Conservation (phyloP, 257 asterid genomes). For the Solanum arcanum region DNA sequence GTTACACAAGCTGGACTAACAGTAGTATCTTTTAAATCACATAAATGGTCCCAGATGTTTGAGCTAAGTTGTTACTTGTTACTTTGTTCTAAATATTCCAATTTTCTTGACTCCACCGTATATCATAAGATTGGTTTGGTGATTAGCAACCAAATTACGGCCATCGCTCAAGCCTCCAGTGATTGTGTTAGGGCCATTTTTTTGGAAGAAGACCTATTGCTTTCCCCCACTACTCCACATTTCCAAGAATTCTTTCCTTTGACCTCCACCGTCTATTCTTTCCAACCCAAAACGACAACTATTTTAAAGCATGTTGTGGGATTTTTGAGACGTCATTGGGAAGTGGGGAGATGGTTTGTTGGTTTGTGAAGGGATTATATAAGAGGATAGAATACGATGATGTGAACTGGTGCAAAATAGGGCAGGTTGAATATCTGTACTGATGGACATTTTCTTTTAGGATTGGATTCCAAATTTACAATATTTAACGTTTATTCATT, state of each 20-base stretch:
- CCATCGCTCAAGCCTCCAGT: background rate
- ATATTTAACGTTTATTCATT: background rate
- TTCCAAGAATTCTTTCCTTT: background rate
- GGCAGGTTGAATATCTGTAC: background rate
- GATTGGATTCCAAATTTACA: background rate
- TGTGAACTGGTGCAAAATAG: background rate
- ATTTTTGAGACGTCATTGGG: background rate
- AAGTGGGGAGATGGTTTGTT: background rate
- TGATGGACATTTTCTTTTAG: background rate
- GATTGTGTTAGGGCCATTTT: background rate
- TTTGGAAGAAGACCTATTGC: background rate
- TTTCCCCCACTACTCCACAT: background rate
- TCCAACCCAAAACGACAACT: background rate
- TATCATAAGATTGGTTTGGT: background rate
- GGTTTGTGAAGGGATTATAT: background rate
- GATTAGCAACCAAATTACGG: background rate
- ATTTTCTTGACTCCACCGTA: background rate
- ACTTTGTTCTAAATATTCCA: background rate
- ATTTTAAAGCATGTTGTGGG: background rate
- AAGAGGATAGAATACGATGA: background rate
- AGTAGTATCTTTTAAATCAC: background rate
- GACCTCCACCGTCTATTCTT: background rate
- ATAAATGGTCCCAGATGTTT: background rate
- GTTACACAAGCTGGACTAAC: background rate
- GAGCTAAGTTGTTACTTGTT: background rate